Evolutionary conservation across 371 early-diverging fungal genomes (phyloP), one percentile per base, ranked within the genome.

Genomic region (Rhizopus sp.): DNA sequence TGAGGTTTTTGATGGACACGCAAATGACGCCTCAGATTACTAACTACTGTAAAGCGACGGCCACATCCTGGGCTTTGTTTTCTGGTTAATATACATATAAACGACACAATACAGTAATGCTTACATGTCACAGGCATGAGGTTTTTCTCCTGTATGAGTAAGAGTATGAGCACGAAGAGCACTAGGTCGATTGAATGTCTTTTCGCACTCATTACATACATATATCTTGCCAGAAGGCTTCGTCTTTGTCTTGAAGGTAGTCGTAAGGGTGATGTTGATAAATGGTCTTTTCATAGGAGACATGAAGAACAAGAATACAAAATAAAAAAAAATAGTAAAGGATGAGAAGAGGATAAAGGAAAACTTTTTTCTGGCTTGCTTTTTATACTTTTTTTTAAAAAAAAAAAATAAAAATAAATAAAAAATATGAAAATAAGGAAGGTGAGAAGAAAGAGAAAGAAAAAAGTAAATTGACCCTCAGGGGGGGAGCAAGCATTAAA

Each of bases 101-200:
- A 53, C 42, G 3, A 33, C 3, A 40, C 23, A 23, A 23, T 2
- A 23, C 23, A 23, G 23, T 23, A 23, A 23, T 23, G 23, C 70
- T 56, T 72, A 72, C 60, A 68, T 71, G 3, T 66, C 64, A 61
- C 91, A 92, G 47, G 71, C 66, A 68, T 85, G 84, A 5, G 91
- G 93, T 52, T 85, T 84, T 57, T 91, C 91, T 5, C 91, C 91
- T 3, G 93, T 90, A 59, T 93, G 93, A 1, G 88, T 85, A 59
- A 83, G 80, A 29, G 78, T 77, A 60, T 92, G 92, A 5, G 90
- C 88, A 5, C 73, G 66, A 1, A 90, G 69, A 4, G 89, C 85
- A 39, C 89, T 89, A 0, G 94, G 94, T 16, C 91, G 85, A 42
- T 83, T 83, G 61, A 93, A 93, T 9, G 71, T 57, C 52, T 91